Evolutionary conservation across 495 filamentous ascomycete genomes (phyloP).

Genomic region (Opeltia flavorubescens): DNA sequence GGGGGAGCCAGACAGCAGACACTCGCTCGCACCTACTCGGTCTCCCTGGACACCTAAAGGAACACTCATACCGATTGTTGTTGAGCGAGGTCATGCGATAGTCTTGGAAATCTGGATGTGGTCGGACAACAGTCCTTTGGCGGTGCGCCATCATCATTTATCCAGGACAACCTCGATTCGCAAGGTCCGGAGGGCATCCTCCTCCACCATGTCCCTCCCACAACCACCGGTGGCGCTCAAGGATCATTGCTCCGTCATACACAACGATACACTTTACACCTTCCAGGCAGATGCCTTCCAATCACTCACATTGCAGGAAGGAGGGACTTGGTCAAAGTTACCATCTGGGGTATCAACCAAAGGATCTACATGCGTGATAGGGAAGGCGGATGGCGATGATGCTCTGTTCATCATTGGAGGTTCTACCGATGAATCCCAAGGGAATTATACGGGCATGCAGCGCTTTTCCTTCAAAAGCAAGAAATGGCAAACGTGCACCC

Average conservation of each 20-base stretch:
- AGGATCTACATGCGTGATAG: conserved; percentile 65
- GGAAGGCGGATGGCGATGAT: conserved; percentile 35
- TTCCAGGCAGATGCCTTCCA: conserved; percentile 67
- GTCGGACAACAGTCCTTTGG: background rate
- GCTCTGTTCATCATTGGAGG: conserved; percentile 82
- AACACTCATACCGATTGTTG: no score
- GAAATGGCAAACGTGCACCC: conserved; percentile 57
- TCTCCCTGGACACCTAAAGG: background rate
- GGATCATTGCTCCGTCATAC: conserved; percentile 69
- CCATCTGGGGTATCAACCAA: conserved; percentile 50
- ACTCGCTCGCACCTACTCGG: background rate
- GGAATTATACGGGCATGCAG: conserved; percentile 64
- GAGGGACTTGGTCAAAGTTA: conserved; percentile 56
- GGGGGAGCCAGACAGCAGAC: background rate
- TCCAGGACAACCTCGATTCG: background rate
- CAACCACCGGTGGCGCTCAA: conserved; percentile 49
- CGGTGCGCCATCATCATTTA: background rate
- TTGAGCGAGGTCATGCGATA: background rate
- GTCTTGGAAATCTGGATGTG: background rate
- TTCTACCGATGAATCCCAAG: conserved; percentile 29
- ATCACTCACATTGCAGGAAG: conserved; percentile 50
- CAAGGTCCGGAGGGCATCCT: background rate
- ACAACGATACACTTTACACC: conserved; percentile 73
- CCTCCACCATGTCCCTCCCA: conserved; percentile 42
- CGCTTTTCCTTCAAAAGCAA: conserved; percentile 63